These are phyloP conservation scores for Botrytis deweyae DNA, from an alignment of 2,329 filamentous ascomycete genomes.

Conservation along the genomic window DNA sequence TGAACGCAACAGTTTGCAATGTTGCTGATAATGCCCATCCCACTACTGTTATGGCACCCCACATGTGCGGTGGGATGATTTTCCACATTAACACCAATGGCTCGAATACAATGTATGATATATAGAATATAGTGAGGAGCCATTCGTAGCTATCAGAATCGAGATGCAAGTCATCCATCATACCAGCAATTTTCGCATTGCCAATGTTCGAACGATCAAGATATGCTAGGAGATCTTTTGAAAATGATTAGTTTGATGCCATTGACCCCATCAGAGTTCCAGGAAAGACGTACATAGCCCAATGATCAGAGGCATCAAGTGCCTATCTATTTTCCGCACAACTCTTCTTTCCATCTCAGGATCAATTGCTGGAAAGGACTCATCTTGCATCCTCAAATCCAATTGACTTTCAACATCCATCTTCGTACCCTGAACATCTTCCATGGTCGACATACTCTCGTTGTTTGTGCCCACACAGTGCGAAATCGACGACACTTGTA, in stretches of 20 bases:
- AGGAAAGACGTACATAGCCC: conserved; percentile 25
- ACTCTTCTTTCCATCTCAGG: conserved; percentile 47
- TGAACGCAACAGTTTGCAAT: conserved; percentile 47
- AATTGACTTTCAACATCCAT: conserved; percentile 8
- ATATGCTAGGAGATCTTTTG: conserved; percentile 46
- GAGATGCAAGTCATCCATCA: conserved; percentile 51
- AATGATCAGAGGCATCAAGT: conserved; percentile 47
- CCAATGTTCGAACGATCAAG: conserved; percentile 53
- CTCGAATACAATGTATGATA: conserved; percentile 44
- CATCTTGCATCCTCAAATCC: background rate
- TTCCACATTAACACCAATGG: conserved; percentile 44
- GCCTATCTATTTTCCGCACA: conserved; percentile 58
- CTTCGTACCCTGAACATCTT: background rate
- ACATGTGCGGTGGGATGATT: conserved; percentile 42
- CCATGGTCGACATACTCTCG: background rate
- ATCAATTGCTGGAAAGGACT: background rate
- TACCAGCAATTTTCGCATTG: conserved; percentile 55
- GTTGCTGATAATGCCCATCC: conserved; percentile 40
- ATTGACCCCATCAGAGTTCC: background rate
- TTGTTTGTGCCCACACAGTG: background rate
- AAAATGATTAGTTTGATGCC: background rate
- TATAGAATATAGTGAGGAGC: conserved; percentile 44
- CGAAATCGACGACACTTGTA: background rate
- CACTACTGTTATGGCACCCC: conserved; percentile 40
- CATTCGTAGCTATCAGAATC: conserved; percentile 44